Conservation (phyloP, 2,329 filamentous ascomycete species). For the Beauveria pseudobassiana region DNA sequence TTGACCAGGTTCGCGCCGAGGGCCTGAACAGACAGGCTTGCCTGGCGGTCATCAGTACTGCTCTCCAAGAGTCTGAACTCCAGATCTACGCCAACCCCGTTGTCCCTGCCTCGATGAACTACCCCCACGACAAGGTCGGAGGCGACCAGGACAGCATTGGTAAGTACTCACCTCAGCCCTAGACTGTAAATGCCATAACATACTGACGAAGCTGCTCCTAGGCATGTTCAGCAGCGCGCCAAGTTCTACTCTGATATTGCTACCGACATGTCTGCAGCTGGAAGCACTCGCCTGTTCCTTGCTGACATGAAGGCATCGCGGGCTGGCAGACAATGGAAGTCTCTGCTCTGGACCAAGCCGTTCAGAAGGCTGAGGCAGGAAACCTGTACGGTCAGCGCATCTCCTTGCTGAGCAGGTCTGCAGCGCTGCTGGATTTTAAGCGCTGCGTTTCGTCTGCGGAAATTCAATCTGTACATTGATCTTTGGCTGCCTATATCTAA, state of each 20-base stretch:
- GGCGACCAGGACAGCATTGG: constrained; percentile 8
- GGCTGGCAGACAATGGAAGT: constrained; percentile 7
- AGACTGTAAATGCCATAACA: no score
- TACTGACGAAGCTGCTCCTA: background rate
- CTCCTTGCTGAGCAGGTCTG: constrained; percentile 6
- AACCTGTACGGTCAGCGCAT: constrained; percentile 8
- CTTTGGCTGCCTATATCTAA: background rate
- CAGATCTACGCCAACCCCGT: constrained; percentile 7
- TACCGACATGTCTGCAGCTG: constrained; percentile 1
- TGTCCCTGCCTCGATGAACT: constrained; percentile 5
- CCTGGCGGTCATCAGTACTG: constrained; percentile 4
- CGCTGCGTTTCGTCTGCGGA: background rate
- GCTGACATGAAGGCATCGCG: background rate
- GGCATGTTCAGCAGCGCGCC: constrained; percentile 9
- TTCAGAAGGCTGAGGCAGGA: constrained; percentile 5
- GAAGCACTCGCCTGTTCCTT: constrained; percentile 3
- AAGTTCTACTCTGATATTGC: background rate
- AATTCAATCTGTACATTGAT: background rate
- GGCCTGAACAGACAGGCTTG: constrained; percentile 1
- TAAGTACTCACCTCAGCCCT: background rate
- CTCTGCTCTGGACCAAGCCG: background rate
- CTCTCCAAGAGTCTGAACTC: constrained; percentile 2
- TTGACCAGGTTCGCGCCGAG: constrained; percentile 1
- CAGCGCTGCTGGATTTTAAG: constrained; percentile 8
- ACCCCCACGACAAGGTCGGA: constrained; percentile 3